Conservation (phyloP, 23 red algal species). For the Chondrus crispus region DNA sequence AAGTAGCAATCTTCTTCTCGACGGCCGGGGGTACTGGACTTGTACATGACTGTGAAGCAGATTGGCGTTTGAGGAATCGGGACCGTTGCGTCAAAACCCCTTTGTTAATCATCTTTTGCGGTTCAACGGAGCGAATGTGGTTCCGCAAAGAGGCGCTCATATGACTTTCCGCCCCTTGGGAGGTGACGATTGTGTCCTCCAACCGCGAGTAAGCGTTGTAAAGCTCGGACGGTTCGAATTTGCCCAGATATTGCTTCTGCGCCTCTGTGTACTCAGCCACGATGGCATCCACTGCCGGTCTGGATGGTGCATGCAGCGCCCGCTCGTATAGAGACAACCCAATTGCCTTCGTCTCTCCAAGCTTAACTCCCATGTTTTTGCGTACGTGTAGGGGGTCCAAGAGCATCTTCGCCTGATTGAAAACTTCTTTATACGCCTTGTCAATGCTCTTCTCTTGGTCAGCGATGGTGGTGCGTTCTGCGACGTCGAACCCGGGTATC, state of each 20-base stretch:
- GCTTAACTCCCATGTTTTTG: too few relatives aligned
- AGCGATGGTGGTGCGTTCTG: background rate
- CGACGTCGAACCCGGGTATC: background rate
- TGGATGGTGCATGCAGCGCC: too few relatives aligned
- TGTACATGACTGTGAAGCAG: background rate
- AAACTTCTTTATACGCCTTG: background rate
- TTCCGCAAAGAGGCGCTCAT: conserved; percentile 9
- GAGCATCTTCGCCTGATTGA: background rate
- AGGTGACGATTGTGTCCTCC: background rate
- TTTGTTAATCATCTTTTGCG: conserved; percentile 30
- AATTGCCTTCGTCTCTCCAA: too few relatives aligned
- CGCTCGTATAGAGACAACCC: too few relatives aligned
- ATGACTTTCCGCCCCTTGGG: conserved; percentile 1
- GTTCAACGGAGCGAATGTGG: conserved; percentile 20
- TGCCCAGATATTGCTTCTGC: background rate
- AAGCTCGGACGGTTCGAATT: background rate
- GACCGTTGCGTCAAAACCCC: background rate
- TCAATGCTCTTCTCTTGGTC: conserved; percentile 3
- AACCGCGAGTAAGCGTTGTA: conserved; percentile 7
- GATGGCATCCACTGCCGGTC: conserved; percentile 15
- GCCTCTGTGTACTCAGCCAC: background rate
- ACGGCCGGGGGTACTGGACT: background rate
- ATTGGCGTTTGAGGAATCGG: background rate
- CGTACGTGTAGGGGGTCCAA: background rate
- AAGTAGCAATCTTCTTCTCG: background rate